Evolutionary conservation across 1,284 basidiomycete genomes (phyloP).

Genomic region (Meira miltonrushii): DNA sequence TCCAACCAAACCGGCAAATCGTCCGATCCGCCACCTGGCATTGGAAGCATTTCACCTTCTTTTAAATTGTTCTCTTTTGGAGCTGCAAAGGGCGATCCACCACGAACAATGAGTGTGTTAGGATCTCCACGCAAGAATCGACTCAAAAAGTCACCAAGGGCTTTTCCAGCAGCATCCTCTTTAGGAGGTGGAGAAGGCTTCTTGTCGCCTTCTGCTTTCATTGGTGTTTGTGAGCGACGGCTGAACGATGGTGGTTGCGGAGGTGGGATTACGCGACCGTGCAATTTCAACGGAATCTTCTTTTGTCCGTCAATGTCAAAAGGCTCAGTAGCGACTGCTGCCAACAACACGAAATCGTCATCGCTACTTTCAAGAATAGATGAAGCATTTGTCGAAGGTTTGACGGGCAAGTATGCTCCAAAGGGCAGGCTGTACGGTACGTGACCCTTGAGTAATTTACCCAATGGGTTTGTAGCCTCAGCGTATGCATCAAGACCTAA

Average conservation of each 20-base stretch:
- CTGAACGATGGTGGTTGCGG: not conserved
- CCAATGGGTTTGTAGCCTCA: slow-evolving; percentile 36
- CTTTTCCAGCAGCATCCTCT: slow-evolving; percentile 12
- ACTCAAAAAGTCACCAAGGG: slow-evolving; percentile 41
- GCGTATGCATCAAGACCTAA: slow-evolving; percentile 41
- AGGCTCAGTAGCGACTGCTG: slow-evolving; percentile 39
- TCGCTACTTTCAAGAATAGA: slow-evolving; percentile 16
- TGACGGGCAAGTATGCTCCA: slow-evolving; percentile 35
- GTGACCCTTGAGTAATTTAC: slow-evolving; percentile 34
- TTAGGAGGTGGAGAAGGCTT: too few species aligned
- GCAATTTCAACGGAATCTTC: slow-evolving; percentile 26
- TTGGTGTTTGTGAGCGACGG: not conserved
- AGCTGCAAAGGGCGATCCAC: slow-evolving; percentile 36
- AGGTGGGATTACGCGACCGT: slow-evolving; percentile 39
- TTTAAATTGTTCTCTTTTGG: not conserved
- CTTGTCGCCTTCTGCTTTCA: not conserved
- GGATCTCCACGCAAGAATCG: slow-evolving; percentile 40
- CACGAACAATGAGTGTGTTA: slow-evolving; percentile 42
- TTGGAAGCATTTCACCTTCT: slow-evolving; percentile 9
- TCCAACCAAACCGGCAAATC: slow-evolving; percentile 40
- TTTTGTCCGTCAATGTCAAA: slow-evolving; percentile 35
- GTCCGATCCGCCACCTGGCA: slow-evolving; percentile 31
- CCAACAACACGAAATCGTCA: slow-evolving; percentile 33
- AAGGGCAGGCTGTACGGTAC: slow-evolving; percentile 42
- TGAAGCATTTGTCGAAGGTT: slow-evolving; percentile 13